phyloP scores from a whole-genome alignment of 2,329 filamentous ascomycete genomes.

The Scedosporium minutisporum region DNA sequence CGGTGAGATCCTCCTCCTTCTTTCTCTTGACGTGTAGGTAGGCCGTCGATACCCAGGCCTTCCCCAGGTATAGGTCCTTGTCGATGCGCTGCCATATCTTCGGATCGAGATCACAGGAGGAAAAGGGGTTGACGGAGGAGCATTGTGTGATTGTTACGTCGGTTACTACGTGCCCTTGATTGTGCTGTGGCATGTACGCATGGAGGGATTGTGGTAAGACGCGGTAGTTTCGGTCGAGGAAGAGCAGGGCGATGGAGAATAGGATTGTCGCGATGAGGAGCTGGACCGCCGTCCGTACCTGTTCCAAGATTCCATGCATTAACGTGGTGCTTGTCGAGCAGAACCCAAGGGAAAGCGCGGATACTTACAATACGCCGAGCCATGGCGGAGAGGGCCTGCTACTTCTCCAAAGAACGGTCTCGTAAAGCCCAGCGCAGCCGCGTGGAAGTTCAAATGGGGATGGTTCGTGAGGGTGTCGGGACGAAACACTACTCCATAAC shows the following conservation, averaged over 20 bases:
- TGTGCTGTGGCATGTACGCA: conserved; percentile 76
- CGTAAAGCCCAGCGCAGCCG: background rate
- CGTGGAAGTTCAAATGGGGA: background rate
- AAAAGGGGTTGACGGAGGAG: conserved; percentile 63
- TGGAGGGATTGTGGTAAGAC: conserved; percentile 80
- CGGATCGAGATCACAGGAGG: conserved; percentile 64
- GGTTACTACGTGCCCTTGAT: conserved; percentile 74
- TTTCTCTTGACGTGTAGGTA: conserved; percentile 77
- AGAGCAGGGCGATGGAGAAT: conserved; percentile 62
- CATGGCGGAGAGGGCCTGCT: background rate
- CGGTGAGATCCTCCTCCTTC: conserved; percentile 70
- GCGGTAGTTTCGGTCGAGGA: conserved; percentile 82
- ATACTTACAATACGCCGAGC: conserved; percentile 11
- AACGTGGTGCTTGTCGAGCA: background rate
- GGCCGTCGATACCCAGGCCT: conserved; percentile 63
- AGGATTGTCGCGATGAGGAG: conserved; percentile 56
- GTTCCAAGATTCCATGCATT: background rate
- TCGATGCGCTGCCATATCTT: conserved; percentile 72
- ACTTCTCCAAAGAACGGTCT: background rate
- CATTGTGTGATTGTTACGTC: conserved; percentile 74
- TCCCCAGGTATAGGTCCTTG: conserved; percentile 77
- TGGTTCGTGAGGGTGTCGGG: background rate
- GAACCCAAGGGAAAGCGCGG: background rate
- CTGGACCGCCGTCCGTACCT: conserved; percentile 66
- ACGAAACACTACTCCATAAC: background rate